A percentile compares a stretch with the other conserved stretches of the same genome.
Evolutionary conservation across 2,329 filamentous ascomycete species (phyloP).

Genomic region (Alternaria sp.): DNA sequence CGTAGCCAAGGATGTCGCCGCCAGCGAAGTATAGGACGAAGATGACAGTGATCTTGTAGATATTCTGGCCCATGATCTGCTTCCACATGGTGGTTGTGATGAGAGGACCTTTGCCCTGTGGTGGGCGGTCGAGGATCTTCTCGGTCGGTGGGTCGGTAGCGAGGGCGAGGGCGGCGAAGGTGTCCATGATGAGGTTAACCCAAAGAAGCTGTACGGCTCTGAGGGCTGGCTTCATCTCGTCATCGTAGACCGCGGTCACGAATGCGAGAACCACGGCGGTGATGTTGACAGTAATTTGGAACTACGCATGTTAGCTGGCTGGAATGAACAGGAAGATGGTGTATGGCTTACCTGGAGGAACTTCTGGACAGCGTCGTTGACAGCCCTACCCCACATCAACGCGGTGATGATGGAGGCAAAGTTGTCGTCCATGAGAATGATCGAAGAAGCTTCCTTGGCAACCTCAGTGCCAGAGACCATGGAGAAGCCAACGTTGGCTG

Average conservation of each 20-base stretch:
- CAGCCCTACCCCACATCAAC: conserved; percentile 92
- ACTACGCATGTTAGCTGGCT: conserved; percentile 48
- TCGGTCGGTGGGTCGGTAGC: conserved; percentile 97
- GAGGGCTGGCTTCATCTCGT: conserved; percentile 85
- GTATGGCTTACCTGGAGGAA: conserved; percentile 72
- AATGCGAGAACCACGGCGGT: conserved; percentile 98
- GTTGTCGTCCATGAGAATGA: conserved; percentile 97
- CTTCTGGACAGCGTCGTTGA: conserved; percentile 98
- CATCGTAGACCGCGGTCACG: conserved; percentile 86
- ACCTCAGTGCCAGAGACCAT: conserved; percentile 97
- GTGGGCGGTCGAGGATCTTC: conserved; percentile 90
- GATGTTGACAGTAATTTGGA: conserved; percentile 97
- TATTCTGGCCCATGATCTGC: conserved; percentile 68
- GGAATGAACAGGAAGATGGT: too few relatives aligned
- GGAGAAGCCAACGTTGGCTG: conserved; percentile 95
- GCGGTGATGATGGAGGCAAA: conserved; percentile 95
- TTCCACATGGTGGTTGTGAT: conserved; percentile 70
- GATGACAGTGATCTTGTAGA: conserved; percentile 66
- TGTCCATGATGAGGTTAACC: conserved; percentile 97
- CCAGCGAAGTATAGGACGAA: conserved; percentile 69
- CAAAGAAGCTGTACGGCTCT: conserved; percentile 95
- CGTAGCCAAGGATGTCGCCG: conserved; percentile 61
- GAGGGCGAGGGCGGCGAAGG: conserved; percentile 90
- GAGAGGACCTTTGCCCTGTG: conserved; percentile 83
- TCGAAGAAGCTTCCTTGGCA: conserved; percentile 91